Conservation (phyloP, 2,329 filamentous ascomycete species). For the Colletotrichum eremochloae region DNA sequence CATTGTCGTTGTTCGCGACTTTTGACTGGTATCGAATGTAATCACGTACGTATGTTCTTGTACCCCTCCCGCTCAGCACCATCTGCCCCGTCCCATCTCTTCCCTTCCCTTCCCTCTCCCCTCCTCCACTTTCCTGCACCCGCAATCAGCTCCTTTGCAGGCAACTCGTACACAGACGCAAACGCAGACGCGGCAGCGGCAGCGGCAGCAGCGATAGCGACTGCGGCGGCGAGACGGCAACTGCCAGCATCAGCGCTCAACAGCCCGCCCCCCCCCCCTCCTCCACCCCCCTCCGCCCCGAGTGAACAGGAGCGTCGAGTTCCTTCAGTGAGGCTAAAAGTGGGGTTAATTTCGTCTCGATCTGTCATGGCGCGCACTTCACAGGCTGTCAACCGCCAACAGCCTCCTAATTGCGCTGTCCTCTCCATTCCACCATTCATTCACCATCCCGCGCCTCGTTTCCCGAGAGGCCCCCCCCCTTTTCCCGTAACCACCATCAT, state of each 20-base stretch:
- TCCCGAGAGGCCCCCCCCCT: conserved; percentile 7
- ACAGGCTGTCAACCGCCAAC: conserved; percentile 40
- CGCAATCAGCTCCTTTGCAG: conserved; percentile 7
- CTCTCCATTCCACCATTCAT: conserved; percentile 35
- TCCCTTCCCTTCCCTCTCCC: neutral
- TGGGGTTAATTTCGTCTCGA: conserved; percentile 45
- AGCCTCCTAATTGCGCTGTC: conserved; percentile 38
- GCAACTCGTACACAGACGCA: neutral
- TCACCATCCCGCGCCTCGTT: conserved; percentile 28
- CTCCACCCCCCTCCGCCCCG: neutral
- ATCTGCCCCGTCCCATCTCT: conserved; percentile 11
- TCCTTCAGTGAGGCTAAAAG: conserved; percentile 45
- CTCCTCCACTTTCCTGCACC: conserved; percentile 19
- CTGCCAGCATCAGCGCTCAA: conserved; percentile 8
- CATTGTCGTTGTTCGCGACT: neutral
- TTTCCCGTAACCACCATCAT: conserved; percentile 9
- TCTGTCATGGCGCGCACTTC: conserved; percentile 40
- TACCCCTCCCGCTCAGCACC: conserved; percentile 3
- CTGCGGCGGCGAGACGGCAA: neutral
- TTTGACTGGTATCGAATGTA: conserved; percentile 9
- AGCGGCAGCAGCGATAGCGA: neutral
- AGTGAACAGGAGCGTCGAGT: conserved; percentile 19
- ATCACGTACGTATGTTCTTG: neutral
- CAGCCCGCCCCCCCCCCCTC: neutral
- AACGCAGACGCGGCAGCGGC: neutral